Evolutionary conservation across 306 rosid genomes (phyloP).

Genomic region (Oemleria cerasiformis): DNA sequence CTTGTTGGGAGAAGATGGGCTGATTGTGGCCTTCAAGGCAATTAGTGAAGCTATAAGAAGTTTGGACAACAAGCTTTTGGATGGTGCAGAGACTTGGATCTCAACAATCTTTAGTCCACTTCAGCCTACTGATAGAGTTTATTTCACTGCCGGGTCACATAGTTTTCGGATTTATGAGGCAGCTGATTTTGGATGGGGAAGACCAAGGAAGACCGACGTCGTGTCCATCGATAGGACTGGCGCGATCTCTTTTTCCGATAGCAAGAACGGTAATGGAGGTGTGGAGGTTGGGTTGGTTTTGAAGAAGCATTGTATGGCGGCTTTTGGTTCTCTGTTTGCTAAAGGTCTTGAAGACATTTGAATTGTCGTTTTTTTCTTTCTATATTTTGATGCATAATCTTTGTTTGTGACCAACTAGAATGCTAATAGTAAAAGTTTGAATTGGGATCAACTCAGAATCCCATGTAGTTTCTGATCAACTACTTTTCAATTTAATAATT

Average conservation of each 20-base stretch:
- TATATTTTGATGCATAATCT: too few species aligned
- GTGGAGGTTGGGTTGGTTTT: constrained; percentile 30
- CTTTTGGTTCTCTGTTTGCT: constrained; percentile 20
- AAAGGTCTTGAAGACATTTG: constrained; percentile 9
- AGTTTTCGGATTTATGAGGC: not conserved
- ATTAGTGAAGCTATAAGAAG: constrained; percentile 15
- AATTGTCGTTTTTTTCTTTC: not conserved
- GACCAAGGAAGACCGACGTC: constrained; percentile 29
- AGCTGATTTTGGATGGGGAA: constrained; percentile 49
- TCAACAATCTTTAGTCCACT: not conserved
- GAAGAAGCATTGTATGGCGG: constrained; percentile 16
- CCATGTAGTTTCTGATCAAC: too few species aligned
- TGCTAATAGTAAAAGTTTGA: too few species aligned
- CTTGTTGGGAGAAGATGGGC: constrained; percentile 12
- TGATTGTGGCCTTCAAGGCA: constrained; percentile 5
- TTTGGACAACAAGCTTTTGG: constrained; percentile 11
- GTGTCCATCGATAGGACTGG: constrained; percentile 10
- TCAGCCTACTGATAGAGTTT: not conserved
- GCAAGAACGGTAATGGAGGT: constrained; percentile 25
- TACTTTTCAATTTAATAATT: too few species aligned
- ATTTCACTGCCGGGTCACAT: not conserved
- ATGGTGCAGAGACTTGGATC: constrained; percentile 17
- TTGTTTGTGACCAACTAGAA: too few species aligned
- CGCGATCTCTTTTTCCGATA: constrained; percentile 8
- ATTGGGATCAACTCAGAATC: too few species aligned